A percentile compares a stretch with the other conserved stretches of the same genome.
These are phyloP conservation scores for Echeveria elegans DNA, from an alignment of 164 flowering plant species.

Conservation along the genomic window DNA sequence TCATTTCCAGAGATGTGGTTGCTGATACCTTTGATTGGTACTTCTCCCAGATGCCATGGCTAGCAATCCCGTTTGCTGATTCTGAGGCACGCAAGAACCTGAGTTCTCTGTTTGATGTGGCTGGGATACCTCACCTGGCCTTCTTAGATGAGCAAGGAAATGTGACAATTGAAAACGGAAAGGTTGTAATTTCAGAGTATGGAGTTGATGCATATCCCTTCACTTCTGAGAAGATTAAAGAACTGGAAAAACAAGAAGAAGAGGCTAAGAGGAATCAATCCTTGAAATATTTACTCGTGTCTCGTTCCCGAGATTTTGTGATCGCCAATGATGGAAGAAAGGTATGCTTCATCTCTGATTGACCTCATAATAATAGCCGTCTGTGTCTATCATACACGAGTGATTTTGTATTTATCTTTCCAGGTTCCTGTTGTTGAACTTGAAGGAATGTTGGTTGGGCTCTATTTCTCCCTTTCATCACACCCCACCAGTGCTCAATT, in stretches of 20 bases:
- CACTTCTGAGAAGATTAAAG: constrained; percentile 28
- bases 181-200: constrained; percentile 31
- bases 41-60: constrained; percentile 81
- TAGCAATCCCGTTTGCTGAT: constrained; percentile 67
- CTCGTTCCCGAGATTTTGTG: constrained; percentile 36
- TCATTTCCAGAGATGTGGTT: constrained; percentile 43
- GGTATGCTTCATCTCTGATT: constrained; percentile 4
- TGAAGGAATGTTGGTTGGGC: constrained; percentile 42
- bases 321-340: constrained; percentile 17
- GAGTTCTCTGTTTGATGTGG: constrained; percentile 31
- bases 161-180: constrained; percentile 30
- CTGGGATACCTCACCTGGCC: constrained; percentile 51
- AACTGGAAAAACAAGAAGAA: constrained; percentile 43
- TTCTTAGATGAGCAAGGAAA: constrained; percentile 41
- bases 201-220: constrained; percentile 56
- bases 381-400: too few relatives aligned
- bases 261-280: constrained; percentile 39
- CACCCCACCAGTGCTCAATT: constrained; percentile 17
- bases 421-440: constrained; percentile 43
- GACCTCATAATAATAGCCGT: too few relatives aligned
- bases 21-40: constrained; percentile 41
- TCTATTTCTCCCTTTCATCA: constrained; percentile 24
- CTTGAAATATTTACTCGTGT: constrained; percentile 41
- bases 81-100: constrained; percentile 27
- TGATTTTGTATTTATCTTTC: background rate